phyloP scores from a whole-genome alignment of 768 basidiomycete genomes.

The Polyporus arcularius region DNA sequence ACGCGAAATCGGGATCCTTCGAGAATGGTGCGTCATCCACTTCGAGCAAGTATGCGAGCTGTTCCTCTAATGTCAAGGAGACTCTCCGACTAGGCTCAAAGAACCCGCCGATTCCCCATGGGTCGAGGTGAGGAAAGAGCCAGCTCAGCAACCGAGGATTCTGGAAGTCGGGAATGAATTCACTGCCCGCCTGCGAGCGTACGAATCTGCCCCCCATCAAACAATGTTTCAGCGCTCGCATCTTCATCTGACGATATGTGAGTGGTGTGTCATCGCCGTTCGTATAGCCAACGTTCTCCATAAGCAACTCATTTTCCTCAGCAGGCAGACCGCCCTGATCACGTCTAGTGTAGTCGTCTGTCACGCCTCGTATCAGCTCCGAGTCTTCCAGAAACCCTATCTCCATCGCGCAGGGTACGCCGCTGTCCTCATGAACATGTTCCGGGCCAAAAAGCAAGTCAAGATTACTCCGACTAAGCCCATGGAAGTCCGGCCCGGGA shows the following conservation, averaged over 20 bases:
- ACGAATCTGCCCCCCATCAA: not conserved
- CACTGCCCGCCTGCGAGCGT: not conserved
- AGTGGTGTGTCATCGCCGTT: not conserved
- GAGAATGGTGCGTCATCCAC: too few relatives aligned
- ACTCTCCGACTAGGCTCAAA: too few relatives aligned
- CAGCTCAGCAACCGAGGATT: conserved; percentile 3
- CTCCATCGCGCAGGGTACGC: not conserved
- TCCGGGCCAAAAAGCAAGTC: not conserved
- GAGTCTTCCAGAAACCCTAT: not conserved
- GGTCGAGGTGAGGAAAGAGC: conserved; percentile 20
- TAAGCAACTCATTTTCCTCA: not conserved
- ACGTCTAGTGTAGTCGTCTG: not conserved
- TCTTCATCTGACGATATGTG: not conserved
- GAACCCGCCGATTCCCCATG: conserved; percentile 18
- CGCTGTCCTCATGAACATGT: not conserved
- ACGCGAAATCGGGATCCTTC: conserved; percentile 19
- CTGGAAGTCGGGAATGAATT: conserved; percentile 10
- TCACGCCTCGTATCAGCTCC: not conserved
- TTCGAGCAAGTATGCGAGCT: not conserved
- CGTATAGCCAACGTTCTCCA: not conserved
- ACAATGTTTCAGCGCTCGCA: not conserved
- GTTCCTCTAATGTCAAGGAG: not conserved
- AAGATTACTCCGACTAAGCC: not conserved
- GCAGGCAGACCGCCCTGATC: not conserved
- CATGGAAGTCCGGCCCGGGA: not conserved